Percentiles rank a stretch among this genome's conserved stretches.
phyloP scores from a whole-genome alignment of 2,329 filamentous ascomycete genomes.

The Emmonsia crescens region DNA sequence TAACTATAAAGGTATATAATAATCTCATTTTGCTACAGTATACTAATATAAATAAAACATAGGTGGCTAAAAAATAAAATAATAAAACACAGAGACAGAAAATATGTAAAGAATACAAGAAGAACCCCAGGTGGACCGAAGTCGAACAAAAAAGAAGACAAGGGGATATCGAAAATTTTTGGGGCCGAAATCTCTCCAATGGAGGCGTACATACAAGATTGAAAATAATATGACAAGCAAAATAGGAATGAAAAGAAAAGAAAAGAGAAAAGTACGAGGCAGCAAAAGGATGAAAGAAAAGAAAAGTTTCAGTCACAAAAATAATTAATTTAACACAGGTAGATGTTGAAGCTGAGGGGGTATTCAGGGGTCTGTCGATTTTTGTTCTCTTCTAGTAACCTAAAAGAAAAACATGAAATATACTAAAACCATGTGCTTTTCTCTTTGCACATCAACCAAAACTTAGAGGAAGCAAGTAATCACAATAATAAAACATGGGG shows the following conservation, averaged over 20 bases:
- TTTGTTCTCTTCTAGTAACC: background rate
- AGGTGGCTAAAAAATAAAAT: background rate
- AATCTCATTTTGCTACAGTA: too few relatives aligned
- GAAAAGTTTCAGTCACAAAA: background rate
- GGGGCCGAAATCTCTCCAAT: background rate
- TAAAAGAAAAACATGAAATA: background rate
- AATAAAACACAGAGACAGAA: background rate
- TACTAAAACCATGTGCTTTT: background rate
- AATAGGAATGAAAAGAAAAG: background rate
- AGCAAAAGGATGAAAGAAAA: background rate
- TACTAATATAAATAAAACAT: too few relatives aligned
- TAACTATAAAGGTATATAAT: too few relatives aligned
- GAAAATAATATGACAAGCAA: background rate
- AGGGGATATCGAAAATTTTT: background rate
- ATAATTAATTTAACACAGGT: background rate
- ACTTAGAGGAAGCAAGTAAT: background rate
- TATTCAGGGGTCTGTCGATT: background rate
- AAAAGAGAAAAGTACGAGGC: background rate
- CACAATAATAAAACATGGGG: background rate
- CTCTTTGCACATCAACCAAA: background rate
- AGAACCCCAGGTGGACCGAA: too few relatives aligned
- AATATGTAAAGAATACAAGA: background rate
- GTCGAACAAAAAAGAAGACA: too few relatives aligned
- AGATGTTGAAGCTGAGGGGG: background rate
- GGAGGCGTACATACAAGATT: background rate